Evolutionary conservation across 2,329 filamentous ascomycete species (phyloP), one percentile per base, ranked within the genome.

Genomic region (Ambrosiella xylebori): DNA sequence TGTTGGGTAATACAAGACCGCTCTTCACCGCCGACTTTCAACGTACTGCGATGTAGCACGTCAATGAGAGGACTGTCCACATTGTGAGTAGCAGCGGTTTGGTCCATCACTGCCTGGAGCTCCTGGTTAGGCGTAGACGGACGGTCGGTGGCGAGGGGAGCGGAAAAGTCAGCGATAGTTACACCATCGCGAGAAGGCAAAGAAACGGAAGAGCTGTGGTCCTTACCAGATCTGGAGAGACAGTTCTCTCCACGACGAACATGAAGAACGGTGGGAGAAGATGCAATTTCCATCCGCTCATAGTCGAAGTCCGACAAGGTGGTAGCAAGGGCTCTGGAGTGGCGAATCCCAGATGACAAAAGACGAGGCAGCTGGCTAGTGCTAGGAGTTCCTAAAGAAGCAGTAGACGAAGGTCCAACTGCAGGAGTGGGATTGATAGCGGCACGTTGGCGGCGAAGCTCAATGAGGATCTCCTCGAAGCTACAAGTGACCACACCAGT

Each of bases 171-270:
- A 12, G 45, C 47, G 39, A 52, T 53, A 12, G 50, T 41, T 7
- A 53, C n/a, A n/a, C 38, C 56, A 40, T 57, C 45, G 15, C 56
- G 38, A 19, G 37, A n/a, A n/a, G 56, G 56, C 37, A 57, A 47
- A 27, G 17, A 52, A 7, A 36, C 38, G 12, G 47, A 52, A 12
- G 38, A 36, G 15, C 47, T 45, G 49, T 51, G 17, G 9, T 19
- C 40, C 11, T 37, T 37, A 7, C 50, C 12, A 13, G 13, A 9
- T n/a, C 37, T 57, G 1, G 37, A 6, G n/a, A 15, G 38, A 7
- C 47, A 27, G 13, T 57, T 47, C 37, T 41, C 36, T 17, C 56
- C 52, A 37, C 37, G 41, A 2, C 56, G 56, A 35, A 53, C 37
- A 37, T 50, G 40, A n/a, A 41, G 17, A 40, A 35, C 56, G 8